These are phyloP conservation scores for Penstemon davidsonii DNA, from an alignment of 257 asterid genomes.

Conservation along the genomic window DNA sequence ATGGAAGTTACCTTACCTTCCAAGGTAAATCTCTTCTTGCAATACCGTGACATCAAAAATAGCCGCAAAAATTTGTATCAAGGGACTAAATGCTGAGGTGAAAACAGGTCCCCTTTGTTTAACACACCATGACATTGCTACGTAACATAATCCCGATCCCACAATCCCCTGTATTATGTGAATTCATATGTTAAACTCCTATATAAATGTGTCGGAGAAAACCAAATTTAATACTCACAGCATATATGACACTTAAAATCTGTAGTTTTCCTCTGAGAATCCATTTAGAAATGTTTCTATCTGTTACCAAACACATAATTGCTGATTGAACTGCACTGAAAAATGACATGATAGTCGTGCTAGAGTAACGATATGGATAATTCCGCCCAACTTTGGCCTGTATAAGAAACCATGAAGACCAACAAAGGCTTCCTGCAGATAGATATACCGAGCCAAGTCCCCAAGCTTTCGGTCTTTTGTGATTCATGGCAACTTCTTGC, in stretches of 20 bases:
- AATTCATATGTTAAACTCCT: not conserved
- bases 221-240: slow-evolving; percentile 42
- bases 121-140: slow-evolving; percentile 73
- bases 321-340: slow-evolving; percentile 67
- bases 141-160: slow-evolving; percentile 74
- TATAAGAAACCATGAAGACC: slow-evolving; percentile 80
- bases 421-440: slow-evolving; percentile 46
- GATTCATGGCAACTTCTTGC: not conserved
- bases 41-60: slow-evolving; percentile 57
- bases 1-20: slow-evolving; percentile 43
- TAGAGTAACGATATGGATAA: slow-evolving; percentile 63
- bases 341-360: slow-evolving; percentile 64
- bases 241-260: slow-evolving; percentile 45
- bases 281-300: slow-evolving; percentile 57
- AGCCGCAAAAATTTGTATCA: slow-evolving; percentile 71
- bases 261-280: slow-evolving; percentile 48
- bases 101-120: slow-evolving; percentile 73
- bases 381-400: slow-evolving; percentile 59
- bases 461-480: slow-evolving; percentile 26
- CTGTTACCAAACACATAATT: slow-evolving; percentile 38
- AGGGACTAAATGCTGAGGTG: slow-evolving; percentile 76
- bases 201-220: not conserved
- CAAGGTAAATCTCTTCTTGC: slow-evolving; percentile 65
- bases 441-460: slow-evolving; percentile 61
- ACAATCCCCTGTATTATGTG: slow-evolving; percentile 51